Conservation (phyloP, 257 asterid genomes). For the Linderniella brevidens region DNA sequence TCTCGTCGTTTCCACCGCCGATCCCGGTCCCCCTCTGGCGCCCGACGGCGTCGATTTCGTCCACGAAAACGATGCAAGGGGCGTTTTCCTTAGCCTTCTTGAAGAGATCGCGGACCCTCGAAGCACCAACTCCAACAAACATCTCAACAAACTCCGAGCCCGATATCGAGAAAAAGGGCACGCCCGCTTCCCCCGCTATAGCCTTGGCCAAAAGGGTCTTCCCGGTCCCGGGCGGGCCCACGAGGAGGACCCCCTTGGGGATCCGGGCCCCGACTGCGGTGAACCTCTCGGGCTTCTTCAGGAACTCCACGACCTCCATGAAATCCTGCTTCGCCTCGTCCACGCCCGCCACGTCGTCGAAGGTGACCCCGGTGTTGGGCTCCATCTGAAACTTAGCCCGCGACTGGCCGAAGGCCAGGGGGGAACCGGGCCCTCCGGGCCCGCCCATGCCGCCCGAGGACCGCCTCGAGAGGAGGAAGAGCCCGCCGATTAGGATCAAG, state of each 20-base stretch:
- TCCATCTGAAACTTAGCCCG: conserved; percentile 99
- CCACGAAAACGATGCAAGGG: conserved; percentile 93
- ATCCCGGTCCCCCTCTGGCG: conserved; percentile 98
- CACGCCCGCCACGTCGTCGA: conserved; percentile 95
- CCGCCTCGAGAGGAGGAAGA: conserved; percentile 84
- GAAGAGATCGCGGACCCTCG: conserved; percentile 93
- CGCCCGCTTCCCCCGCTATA: conserved; percentile 98
- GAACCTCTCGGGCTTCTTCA: conserved; percentile 95
- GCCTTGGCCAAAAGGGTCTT: conserved; percentile 96
- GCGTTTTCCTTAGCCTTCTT: conserved; percentile 98
- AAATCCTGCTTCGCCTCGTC: conserved; percentile 98
- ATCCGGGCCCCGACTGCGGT: conserved; percentile 97
- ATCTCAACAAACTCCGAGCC: conserved; percentile 99
- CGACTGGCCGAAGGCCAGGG: conserved; percentile 66
- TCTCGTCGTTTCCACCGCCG: conserved; percentile 96
- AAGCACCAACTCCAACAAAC: conserved; percentile 99
- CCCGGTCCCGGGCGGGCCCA: conserved; percentile 99
- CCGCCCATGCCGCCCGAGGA: conserved; percentile 98
- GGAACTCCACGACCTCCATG: conserved; percentile 93
- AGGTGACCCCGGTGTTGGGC: conserved; percentile 92
- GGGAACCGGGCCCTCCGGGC: conserved; percentile 96
- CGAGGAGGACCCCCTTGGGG: conserved; percentile 96
- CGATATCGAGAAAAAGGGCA: conserved; percentile 89
- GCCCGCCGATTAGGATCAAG: conserved; percentile 73
- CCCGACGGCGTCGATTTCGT: conserved; percentile 99